These are phyloP conservation scores for Actinomucor elegans DNA, from an alignment of 371 early-diverging fungal species.

Conservation along the genomic window DNA sequence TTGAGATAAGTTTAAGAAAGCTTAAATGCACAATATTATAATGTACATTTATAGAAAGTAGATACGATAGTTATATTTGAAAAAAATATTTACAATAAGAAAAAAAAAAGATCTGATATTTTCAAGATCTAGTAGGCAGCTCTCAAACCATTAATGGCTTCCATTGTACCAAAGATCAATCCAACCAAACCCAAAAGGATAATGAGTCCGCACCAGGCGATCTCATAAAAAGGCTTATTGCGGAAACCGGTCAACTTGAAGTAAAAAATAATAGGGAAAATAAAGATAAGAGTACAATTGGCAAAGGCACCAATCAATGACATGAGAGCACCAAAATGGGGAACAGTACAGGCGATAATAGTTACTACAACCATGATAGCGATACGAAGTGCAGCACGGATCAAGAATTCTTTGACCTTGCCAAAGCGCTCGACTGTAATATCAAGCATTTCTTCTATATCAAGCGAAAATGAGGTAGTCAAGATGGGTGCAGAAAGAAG, in stretches of 20 bases:
- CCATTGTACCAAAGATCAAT: constrained; percentile 71
- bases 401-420: constrained; percentile 45
- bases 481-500: constrained; percentile 79
- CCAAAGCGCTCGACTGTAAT: constrained; percentile 54
- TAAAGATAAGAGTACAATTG: constrained; percentile 75
- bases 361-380: constrained; percentile 46
- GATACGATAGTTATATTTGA: too few relatives aligned
- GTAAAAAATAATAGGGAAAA: constrained; percentile 81
- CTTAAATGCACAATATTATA: too few relatives aligned
- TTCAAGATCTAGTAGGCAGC: constrained; percentile 53
- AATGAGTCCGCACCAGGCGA: constrained; percentile 56
- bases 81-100: too few relatives aligned
- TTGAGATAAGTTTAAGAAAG: too few relatives aligned
- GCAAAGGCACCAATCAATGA: constrained; percentile 78
- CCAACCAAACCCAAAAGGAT: constrained; percentile 67
- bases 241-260: constrained; percentile 67
- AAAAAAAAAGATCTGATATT: too few relatives aligned
- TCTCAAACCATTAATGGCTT: constrained; percentile 58
- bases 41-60: too few relatives aligned
- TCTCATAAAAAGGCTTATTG: constrained; percentile 54
- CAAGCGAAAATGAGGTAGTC: constrained; percentile 74
- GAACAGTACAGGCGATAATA: constrained; percentile 68
- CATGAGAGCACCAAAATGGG: constrained; percentile 82
- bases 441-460: constrained; percentile 62
- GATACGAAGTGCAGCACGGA: constrained; percentile 58